Base-by-base conservation (phyloP, 2,329 filamentous ascomycete genomes). In the Xylaria hypoxylon region DNA sequence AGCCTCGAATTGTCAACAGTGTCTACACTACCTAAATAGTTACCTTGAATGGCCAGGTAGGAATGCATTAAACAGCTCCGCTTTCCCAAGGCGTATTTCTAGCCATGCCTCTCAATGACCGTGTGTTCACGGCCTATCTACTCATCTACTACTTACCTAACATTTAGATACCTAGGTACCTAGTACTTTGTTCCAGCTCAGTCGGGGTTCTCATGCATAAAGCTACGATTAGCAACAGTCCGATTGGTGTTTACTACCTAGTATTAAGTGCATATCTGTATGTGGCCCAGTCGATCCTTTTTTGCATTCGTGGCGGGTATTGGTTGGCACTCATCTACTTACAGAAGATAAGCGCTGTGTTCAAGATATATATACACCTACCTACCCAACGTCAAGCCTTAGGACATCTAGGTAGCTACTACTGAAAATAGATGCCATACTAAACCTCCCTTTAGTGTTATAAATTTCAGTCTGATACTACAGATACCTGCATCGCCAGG, bases 141-240 rank as follows among this genome's bases (percentile, higher is more conserved):
- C n/a, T n/a, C n/a, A n/a, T n/a, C n/a, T n/a, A 31, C 5, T 31
- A 31, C 8, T 38, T 17, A n/a, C 42, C 28, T 17, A 47, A 24
- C 17, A 45, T 33, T n/a, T n/a, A n/a, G n/a, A n/a, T n/a, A n/a
- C n/a, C n/a, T n/a, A n/a, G n/a, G n/a, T 15, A 17, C 40, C 26
- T 15, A 35, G 17, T 26, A 47, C 24, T 58, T 48, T 19, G n/a
- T 22, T 15, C 44, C 31, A 51, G 5, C 10, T 38, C 10, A 22
- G 31, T 38, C n/a, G 11, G 11, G 31, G 31, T 24, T 24, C 31
- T 31, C n/a, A 33, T 59, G 47, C 58, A 31, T 40, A 4, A 42
- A 31, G 45, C 22, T 50, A 50, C 28, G 15, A 40, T 31, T 50
- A 19, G 44, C 31, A 59, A 59, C 33, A 48, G 33, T 40, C 17